Conservation (phyloP, 1,284 basidiomycete species). For the Trametes sp. region DNA sequence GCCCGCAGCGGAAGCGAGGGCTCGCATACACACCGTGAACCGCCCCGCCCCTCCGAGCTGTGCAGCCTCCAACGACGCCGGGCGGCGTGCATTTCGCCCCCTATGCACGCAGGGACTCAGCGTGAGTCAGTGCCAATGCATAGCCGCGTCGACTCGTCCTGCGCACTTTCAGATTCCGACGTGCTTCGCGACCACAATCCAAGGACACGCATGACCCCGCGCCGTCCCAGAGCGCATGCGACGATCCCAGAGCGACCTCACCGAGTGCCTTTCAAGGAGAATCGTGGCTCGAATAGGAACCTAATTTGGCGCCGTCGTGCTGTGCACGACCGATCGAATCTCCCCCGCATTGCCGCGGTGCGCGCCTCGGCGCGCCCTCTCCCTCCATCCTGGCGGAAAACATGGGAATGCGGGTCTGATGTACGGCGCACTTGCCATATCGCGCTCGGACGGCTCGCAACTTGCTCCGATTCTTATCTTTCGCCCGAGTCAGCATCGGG, state of each 20-base stretch:
- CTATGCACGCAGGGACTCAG: conserved; percentile 9
- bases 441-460: not conserved
- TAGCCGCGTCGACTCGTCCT: conserved; percentile 13
- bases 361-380: not conserved
- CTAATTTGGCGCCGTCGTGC: conserved; percentile 6
- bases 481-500: not conserved
- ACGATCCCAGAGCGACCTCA: not conserved
- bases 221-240: conserved; percentile 5
- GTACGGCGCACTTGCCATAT: not conserved
- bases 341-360: conserved; percentile 9
- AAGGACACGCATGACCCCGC: conserved; percentile 18
- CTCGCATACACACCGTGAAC: not conserved
- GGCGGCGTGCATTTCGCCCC: conserved; percentile 1
- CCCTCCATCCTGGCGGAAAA: not conserved
- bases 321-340: conserved; percentile 11
- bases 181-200: conserved; percentile 19
- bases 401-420: not conserved
- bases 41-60: conserved; percentile 15
- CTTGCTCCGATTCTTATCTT: not conserved
- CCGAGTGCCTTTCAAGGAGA: not conserved
- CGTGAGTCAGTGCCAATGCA: conserved; percentile 19
- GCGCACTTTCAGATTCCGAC: conserved; percentile 16
- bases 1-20: conserved; percentile 10
- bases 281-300: conserved; percentile 11
- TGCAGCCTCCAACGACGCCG: conserved; percentile 4